Evolutionary conservation across 768 basidiomycete genomes (phyloP), one percentile per base, ranked within the genome.

Genomic region (Hebeloma cylindrosporum): DNA sequence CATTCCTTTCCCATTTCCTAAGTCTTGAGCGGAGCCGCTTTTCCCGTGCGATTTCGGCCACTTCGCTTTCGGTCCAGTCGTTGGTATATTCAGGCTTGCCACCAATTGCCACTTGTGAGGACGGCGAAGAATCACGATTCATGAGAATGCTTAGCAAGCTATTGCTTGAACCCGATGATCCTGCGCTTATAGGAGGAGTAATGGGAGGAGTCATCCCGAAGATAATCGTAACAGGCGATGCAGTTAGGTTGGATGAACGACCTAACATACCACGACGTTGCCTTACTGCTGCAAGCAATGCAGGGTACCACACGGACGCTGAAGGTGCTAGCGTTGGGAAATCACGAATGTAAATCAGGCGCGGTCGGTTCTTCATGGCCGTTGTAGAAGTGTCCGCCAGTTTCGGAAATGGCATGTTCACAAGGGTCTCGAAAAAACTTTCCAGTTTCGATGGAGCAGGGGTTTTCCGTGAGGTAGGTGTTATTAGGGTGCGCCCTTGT

Each of bases 151-250:
- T 73, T 41, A 79, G 55, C 5, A 80, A 47, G 10, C 57, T 70
- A 21, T 57, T 68, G 17, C 59, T 61, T 11, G 70, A 56, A 2
- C 55, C 55, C 3, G 65, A 48, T 18, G 59, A 45, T 4, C 62
- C 53, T 20, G 43, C 54, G 27, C 56, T 64, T 36, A 55, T 52
- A 7, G 78, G 68, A n/a, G 78, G 74, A 10, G 79, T 67, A n/a
- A 92, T 66, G 3, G 88, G 69, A 20, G 93, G 91, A 0, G 86
- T 83, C 57, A 90, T 81, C n/a, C 92, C 91, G 56, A 95, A 88
- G 13, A 96, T 73, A 35, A 96, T 90, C 6, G 84, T 80, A 54
- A 85, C 88, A 2, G 92, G 89, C 58, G 80, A 80, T 26, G 64
- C 52, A 9, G 82, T 75, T 1, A 81, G 75, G n/a, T 80, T 78